These are phyloP conservation scores for Rhizopogon roseolus DNA, from an alignment of 768 basidiomycete species.

Conservation along the genomic window DNA sequence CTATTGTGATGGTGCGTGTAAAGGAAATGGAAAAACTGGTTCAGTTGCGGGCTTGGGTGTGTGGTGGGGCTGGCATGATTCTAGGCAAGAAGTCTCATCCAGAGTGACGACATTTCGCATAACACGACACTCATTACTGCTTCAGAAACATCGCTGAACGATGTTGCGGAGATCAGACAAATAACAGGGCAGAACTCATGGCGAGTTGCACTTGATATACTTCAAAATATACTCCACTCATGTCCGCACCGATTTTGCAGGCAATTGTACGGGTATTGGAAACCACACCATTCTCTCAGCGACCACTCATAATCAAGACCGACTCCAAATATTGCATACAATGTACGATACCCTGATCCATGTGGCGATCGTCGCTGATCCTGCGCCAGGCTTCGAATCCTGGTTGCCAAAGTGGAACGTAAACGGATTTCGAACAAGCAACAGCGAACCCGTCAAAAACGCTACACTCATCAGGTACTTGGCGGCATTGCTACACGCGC, in stretches of 20 bases:
- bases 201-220: conserved; percentile 31
- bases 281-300: conserved; percentile 50
- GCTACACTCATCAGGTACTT: conserved; percentile 66
- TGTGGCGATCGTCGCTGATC: not conserved
- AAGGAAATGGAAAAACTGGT: conserved; percentile 67
- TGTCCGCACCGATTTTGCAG: conserved; percentile 33
- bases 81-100: conserved; percentile 38
- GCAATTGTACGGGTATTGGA: conserved; percentile 83
- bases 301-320: conserved; percentile 68
- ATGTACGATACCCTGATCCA: conserved; percentile 40
- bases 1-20: conserved; percentile 86
- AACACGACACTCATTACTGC: not conserved
- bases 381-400: conserved; percentile 50
- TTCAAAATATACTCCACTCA: not conserved
- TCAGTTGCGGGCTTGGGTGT: conserved; percentile 83
- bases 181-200: conserved; percentile 85
- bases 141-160: conserved; percentile 76
- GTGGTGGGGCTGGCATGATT: conserved; percentile 75
- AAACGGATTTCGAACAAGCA: conserved; percentile 44
- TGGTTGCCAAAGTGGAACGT: conserved; percentile 70
- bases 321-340: conserved; percentile 84
- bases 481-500: conserved; percentile 51
- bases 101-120: conserved; percentile 3
- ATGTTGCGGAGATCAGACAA: conserved; percentile 80
- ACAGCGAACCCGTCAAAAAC: conserved; percentile 67